phyloP scores from a whole-genome alignment of 345 rosid genomes.

The Dovyalis caffra region DNA sequence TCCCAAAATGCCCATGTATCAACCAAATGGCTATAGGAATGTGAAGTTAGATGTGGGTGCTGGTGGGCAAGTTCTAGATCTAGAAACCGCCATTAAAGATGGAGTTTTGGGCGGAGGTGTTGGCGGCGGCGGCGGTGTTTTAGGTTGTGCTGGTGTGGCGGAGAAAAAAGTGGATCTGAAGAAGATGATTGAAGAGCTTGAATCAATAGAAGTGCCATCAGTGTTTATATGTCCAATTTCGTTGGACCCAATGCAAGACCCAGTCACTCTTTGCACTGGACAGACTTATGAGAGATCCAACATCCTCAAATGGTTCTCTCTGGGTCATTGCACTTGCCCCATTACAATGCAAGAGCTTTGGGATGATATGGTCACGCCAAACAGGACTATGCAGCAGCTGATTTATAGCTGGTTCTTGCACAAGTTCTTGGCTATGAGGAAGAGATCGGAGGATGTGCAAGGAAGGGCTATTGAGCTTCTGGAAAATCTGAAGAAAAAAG shows the following conservation, averaged over 20 bases:
- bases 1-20: slow-evolving; percentile 58
- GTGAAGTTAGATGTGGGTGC: slow-evolving; percentile 32
- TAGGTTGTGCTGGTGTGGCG: slow-evolving; percentile 26
- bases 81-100: slow-evolving; percentile 65
- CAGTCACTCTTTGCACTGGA: slow-evolving; percentile 82
- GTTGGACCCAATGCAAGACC: slow-evolving; percentile 77
- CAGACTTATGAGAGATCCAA: slow-evolving; percentile 76
- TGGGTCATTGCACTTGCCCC: slow-evolving; percentile 72
- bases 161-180: slow-evolving; percentile 70
- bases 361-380: slow-evolving; percentile 66
- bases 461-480: slow-evolving; percentile 59
- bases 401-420: slow-evolving; percentile 69
- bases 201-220: slow-evolving; percentile 55
- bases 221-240: slow-evolving; percentile 82
- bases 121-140: slow-evolving; percentile 40
- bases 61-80: slow-evolving; percentile 66
- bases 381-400: slow-evolving; percentile 61
- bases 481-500: slow-evolving; percentile 52
- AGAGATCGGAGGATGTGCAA: slow-evolving; percentile 68
- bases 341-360: slow-evolving; percentile 88
- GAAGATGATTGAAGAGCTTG: slow-evolving; percentile 62
- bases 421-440: slow-evolving; percentile 61
- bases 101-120: slow-evolving; percentile 62
- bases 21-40: slow-evolving; percentile 29
- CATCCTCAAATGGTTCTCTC: slow-evolving; percentile 67